phyloP scores from a whole-genome alignment of 2,329 filamentous ascomycete genomes.

The Microdochium bolleyi region DNA sequence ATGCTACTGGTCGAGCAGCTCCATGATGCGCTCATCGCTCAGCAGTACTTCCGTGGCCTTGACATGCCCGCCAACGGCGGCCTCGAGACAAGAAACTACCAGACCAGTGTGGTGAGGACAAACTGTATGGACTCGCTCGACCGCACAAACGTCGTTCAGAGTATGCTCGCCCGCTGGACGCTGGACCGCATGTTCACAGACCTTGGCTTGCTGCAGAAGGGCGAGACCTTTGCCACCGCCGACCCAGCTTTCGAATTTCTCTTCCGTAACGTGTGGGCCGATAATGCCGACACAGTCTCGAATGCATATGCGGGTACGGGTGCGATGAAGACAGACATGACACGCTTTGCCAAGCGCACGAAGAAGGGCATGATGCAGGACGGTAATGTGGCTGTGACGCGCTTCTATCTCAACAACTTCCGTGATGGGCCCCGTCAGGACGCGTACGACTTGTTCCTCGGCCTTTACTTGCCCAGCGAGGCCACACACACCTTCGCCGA shows the following conservation, averaged over 20 bases:
- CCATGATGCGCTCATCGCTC: slow-evolving; percentile 64
- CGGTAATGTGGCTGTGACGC: slow-evolving; percentile 76
- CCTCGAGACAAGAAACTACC: slow-evolving; percentile 71
- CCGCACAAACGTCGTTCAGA: slow-evolving; percentile 95
- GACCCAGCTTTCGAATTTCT: slow-evolving; percentile 78
- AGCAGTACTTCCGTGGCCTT: slow-evolving; percentile 88
- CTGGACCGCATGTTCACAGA: slow-evolving; percentile 85
- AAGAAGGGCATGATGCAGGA: slow-evolving; percentile 80
- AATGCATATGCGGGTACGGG: slow-evolving; percentile 91
- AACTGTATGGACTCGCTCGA: slow-evolving; percentile 99
- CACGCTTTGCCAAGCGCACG: slow-evolving; percentile 84
- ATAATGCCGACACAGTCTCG: slow-evolving; percentile 94
- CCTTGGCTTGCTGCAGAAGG: slow-evolving; percentile 66
- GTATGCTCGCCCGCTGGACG: slow-evolving; percentile 86
- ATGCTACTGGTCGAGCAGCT: slow-evolving; percentile 80
- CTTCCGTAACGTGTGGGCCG: slow-evolving; percentile 97
- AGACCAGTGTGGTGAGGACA: slow-evolving; percentile 87
- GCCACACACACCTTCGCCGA: slow-evolving; percentile 64
- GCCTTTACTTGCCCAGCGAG: slow-evolving; percentile 69
- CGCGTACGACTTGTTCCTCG: slow-evolving; percentile 89
- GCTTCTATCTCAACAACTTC: slow-evolving; percentile 94
- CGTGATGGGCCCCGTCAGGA: slow-evolving; percentile 89
- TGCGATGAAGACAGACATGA: slow-evolving; percentile 96
- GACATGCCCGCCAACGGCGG: slow-evolving; percentile 73
- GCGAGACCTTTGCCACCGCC: slow-evolving; percentile 67